These are phyloP conservation scores for Nicotiana attenuata DNA, from an alignment of 257 asterid genomes.

Conservation along the genomic window DNA sequence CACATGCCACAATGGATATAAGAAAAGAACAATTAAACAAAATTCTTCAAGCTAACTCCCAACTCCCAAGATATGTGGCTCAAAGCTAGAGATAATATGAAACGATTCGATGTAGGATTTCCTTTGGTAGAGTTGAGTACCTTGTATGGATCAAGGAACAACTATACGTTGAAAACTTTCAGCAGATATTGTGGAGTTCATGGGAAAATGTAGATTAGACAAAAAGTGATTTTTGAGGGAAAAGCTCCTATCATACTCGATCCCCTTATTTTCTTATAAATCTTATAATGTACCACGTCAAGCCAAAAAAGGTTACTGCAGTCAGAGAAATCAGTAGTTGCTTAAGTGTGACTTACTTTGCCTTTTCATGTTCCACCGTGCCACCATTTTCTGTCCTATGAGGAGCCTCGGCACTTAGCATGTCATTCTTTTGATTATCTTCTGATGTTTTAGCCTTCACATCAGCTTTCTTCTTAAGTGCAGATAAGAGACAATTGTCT, in stretches of 20 bases:
- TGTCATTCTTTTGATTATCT: slow-evolving; percentile 27
- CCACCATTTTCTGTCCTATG: slow-evolving; percentile 25
- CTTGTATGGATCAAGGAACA: not conserved
- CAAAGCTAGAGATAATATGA: not conserved
- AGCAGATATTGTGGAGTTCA: not conserved
- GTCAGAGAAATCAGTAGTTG: not conserved
- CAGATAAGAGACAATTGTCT: slow-evolving; percentile 37
- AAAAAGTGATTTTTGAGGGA: not conserved
- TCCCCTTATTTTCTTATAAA: not conserved
- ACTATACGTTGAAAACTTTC: not conserved
- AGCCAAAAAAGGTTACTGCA: not conserved
- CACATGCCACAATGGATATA: slow-evolving; percentile 1
- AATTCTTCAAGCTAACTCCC: not conserved
- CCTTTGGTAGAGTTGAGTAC: not conserved
- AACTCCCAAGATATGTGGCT: not conserved
- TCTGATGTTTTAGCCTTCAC: slow-evolving; percentile 23
- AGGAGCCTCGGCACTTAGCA: slow-evolving; percentile 17
- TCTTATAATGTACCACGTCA: not conserved
- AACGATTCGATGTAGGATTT: not conserved
- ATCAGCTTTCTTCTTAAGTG: slow-evolving; percentile 19
- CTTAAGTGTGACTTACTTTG: slow-evolving; percentile 12
- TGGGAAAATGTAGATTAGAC: not conserved
- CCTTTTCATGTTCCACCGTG: slow-evolving; percentile 22
- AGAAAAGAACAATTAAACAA: not conserved
- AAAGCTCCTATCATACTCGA: not conserved